These are phyloP conservation scores for Rhododendron henanense DNA, from an alignment of 148 eudicot genomes.

Conservation along the genomic window DNA sequence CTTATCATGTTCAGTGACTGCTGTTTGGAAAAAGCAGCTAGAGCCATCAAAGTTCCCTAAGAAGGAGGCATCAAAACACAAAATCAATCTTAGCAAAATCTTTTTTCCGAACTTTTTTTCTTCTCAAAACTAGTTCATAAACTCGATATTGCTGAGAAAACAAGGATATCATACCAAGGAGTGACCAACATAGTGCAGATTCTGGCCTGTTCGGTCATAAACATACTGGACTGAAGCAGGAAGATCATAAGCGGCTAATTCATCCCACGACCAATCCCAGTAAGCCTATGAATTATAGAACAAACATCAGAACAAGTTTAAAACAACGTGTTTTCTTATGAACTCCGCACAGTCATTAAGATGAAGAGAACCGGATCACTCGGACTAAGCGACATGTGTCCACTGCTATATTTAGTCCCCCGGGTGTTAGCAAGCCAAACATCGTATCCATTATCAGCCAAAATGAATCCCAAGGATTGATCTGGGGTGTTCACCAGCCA, in stretches of 20 bases:
- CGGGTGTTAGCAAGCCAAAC: slow-evolving; percentile 51
- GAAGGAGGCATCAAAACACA: neutral
- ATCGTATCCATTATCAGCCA: no score
- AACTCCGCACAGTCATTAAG: neutral
- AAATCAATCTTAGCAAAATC: neutral
- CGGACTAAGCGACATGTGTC: slow-evolving; percentile 44
- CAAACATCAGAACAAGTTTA: neutral
- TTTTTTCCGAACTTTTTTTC: neutral
- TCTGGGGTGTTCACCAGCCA: no score
- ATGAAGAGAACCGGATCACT: slow-evolving; percentile 22
- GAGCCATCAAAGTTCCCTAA: slow-evolving; percentile 52
- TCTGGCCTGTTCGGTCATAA: slow-evolving; percentile 37
- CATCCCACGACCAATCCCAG: slow-evolving; percentile 89
- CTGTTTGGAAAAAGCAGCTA: slow-evolving; percentile 37
- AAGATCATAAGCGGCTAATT: slow-evolving; percentile 52
- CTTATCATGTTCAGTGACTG: slow-evolving; percentile 31
- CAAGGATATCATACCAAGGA: slow-evolving; percentile 39
- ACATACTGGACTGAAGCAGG: slow-evolving; percentile 50
- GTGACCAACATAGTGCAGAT: slow-evolving; percentile 59
- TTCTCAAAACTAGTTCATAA: neutral
- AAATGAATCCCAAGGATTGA: no score
- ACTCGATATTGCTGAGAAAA: neutral
- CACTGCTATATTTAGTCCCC: slow-evolving; percentile 47
- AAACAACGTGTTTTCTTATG: neutral
- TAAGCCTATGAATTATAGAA: slow-evolving; percentile 32